Evolutionary conservation across 1,284 basidiomycete species (phyloP), one percentile per base, ranked within the genome.

Genomic region (Serendipita sp.): DNA sequence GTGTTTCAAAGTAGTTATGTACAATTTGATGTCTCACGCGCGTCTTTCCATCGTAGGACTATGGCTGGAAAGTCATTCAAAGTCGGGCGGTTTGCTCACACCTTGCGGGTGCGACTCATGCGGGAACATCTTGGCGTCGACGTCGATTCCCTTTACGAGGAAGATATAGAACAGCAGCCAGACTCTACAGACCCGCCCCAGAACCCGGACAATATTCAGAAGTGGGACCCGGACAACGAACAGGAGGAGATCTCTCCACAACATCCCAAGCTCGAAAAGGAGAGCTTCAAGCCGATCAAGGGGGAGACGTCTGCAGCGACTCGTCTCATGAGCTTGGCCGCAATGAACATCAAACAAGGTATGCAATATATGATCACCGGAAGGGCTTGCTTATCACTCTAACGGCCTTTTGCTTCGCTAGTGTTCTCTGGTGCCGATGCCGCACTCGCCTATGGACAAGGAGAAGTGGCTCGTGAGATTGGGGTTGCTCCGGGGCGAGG

Each of bases 61-160:
- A 99, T 99, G 96, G 95, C 83, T 3, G 95, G 96, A 34, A 84
- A 85, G 69, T 91, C 93, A 0, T 99, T 88, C 79, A 86, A 92
- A 78, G 95, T 99, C 65, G 95, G 95, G 13, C 85, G 94, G 3
- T 99, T 96, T 72, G 93, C 96, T 4, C 96, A 99, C 73, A 91
- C 91, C 1, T 79, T 99, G 30, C 87, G 95, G 8, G 79, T 99
- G 60, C 84, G 94, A 5, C 78, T 99, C 60, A 99, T 99, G 95
- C 82, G 91, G 62, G 95, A 99, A 72, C 95, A 99, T 72, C 77
- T 95, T 63, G 95, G 95, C 2, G 80, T 98, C 63, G 93, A 99
- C 71, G 93, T 98, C 29, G 95, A 99, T 71, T 82, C 84, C 5
- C 78, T 97, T 68, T 85, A 87, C 64, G 87, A 92, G 67, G 88